Percentiles rank a stretch among this genome's conserved stretches.
These are phyloP conservation scores for Lecanicillium sp. DNA, from an alignment of 2,329 filamentous ascomycete species.

Conservation along the genomic window DNA sequence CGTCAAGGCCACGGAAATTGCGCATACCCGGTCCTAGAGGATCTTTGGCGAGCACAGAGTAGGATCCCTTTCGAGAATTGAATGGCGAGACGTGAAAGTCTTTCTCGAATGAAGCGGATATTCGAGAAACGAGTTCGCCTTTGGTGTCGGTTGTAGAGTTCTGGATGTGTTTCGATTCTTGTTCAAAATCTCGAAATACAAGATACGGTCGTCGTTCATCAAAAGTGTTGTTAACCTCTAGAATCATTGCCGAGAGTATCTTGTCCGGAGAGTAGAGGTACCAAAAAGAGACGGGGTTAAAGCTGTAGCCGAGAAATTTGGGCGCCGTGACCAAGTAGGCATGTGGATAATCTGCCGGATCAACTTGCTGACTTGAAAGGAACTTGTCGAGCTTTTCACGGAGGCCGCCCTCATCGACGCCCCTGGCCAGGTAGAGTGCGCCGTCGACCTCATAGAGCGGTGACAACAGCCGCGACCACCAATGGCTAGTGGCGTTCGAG, in stretches of 20 bases:
- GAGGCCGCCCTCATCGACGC: conserved; percentile 45
- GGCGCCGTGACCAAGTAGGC: conserved; percentile 68
- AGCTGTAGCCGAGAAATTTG: conserved; percentile 62
- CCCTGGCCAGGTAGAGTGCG: conserved; percentile 55
- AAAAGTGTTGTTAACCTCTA: conserved; percentile 75
- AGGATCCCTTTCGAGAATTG: conserved; percentile 55
- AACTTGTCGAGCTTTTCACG: conserved; percentile 57
- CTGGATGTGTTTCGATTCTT: conserved; percentile 16
- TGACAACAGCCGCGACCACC: conserved; percentile 27
- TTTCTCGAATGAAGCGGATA: conserved; percentile 51
- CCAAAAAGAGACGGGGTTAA: conserved; percentile 75
- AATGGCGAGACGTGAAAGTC: conserved; percentile 75
- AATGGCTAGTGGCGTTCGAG: conserved; percentile 10
- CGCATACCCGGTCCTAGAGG: conserved; percentile 33
- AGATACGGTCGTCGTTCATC: conserved; percentile 53
- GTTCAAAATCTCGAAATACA: conserved; percentile 22
- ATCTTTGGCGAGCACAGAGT: conserved; percentile 45
- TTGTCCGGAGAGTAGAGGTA: conserved; percentile 61
- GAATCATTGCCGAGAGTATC: conserved; percentile 56
- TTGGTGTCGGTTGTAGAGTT: conserved; percentile 9
- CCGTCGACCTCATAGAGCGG: conserved; percentile 56
- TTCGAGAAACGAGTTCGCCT: conserved; percentile 30
- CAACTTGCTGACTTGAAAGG: conserved; percentile 48
- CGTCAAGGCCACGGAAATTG: conserved; percentile 42
- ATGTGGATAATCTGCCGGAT: conserved; percentile 55